Percentiles rank a stretch among this genome's conserved stretches.
Evolutionary conservation across 2,329 filamentous ascomycete genomes (phyloP).

Genomic region (Westerdykella ornata): DNA sequence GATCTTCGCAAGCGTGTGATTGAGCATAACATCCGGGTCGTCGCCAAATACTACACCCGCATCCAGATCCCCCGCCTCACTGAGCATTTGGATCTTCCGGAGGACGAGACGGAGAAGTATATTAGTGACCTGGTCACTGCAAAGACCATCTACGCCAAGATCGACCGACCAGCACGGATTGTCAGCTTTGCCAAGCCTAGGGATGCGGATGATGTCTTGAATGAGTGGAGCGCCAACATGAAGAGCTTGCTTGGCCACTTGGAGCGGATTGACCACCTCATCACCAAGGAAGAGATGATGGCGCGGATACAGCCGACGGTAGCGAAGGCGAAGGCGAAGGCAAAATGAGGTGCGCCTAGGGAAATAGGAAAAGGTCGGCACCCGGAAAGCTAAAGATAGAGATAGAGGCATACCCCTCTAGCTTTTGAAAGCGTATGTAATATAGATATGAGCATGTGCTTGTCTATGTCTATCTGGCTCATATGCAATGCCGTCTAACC

Average conservation of each 20-base stretch:
- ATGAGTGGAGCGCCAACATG: conserved; percentile 99
- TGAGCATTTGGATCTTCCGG: conserved; percentile 80
- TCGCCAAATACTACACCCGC: conserved; percentile 98
- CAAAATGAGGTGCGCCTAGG: conserved; percentile 11
- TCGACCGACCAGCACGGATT: conserved; percentile 84
- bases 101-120: conserved; percentile 98
- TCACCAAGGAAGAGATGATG: conserved; percentile 99
- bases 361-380: background rate
- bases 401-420: too few species aligned
- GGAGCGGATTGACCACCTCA: conserved; percentile 92
- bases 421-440: background rate
- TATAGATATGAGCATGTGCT: background rate
- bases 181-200: conserved; percentile 93
- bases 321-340: conserved; percentile 39
- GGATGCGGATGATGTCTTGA: conserved; percentile 90
- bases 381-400: background rate
- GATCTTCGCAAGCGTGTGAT: conserved; percentile 97
- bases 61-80: conserved; percentile 89
- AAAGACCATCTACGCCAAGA: conserved; percentile 97
- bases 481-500: background rate
- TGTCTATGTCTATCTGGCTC: background rate
- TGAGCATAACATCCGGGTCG: conserved; percentile 95
- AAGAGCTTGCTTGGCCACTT: conserved; percentile 79
- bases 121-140: conserved; percentile 94
- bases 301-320: conserved; percentile 73